Base-by-base conservation (phyloP, 805 yeast genomes). In the Barnettozyma pratensis region DNA sequence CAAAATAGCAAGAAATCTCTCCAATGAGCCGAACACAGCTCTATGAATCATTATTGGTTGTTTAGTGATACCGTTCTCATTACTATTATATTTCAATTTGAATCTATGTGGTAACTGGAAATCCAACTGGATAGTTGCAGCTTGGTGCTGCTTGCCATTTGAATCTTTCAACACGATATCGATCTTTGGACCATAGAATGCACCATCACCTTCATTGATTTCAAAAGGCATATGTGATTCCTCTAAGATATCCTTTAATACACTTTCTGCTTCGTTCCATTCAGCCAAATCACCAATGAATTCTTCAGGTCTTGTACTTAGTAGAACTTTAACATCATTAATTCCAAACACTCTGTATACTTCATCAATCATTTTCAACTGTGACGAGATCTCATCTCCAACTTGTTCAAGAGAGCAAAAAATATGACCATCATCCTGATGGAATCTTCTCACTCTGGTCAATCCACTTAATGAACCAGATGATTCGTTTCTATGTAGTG, bases 391-490 rank as follows among this genome's bases (percentile, higher is more conserved):
- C 62, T 94, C 99, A 31, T 64, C 58, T 43, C 76, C 77, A 42
- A 94, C 83, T 67, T 94, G 99, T 6, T 76, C 80, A 35, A 77
- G 73, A 2, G 84, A 79, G 63, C 99, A 94, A 65, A 94, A 94
- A 29, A 94, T 91, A 60, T 94, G 99, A 7, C 97, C 98, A 65
- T 94, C 99, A 66, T 94, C 99, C 69, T 94, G 99, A 66, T 94
- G 99, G 69, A 94, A 94, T 54, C 96, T 74, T 50, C 99, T 78
- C 4, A 94, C 97, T 48, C 99, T 74, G 0, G 98, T 94, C 36
- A 94, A 71, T 0, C 99, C 99, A 6, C 92, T 78, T 25, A 94
- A 74, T 1, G 98, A 95, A 3, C 99, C 99, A 49, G 95, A 84
- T 29, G 96, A 84, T 67, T 94, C 99, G 61, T 94, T 94, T 61